Percentiles rank a stretch among this genome's conserved stretches.
These are phyloP conservation scores for Corynascus novoguineensis DNA, from an alignment of 495 filamentous ascomycete genomes.

Conservation along the genomic window DNA sequence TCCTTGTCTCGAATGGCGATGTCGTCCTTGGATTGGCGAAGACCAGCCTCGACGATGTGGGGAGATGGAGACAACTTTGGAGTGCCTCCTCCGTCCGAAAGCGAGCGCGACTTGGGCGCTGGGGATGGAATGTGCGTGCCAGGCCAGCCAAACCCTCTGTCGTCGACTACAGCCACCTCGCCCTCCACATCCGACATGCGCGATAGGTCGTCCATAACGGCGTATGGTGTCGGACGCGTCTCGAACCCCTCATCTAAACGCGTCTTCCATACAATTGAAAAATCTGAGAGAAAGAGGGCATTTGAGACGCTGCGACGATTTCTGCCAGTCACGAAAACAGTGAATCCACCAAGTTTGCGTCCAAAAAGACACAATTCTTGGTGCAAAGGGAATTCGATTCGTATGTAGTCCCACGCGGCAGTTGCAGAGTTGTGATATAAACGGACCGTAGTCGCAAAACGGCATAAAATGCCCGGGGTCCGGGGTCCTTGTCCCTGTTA, in stretches of 20 bases:
- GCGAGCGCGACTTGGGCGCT: slow-evolving; percentile 39
- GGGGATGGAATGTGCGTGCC: slow-evolving; percentile 9
- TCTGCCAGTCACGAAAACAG: background rate
- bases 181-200: slow-evolving; percentile 27
- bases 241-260: background rate
- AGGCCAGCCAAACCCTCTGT: background rate
- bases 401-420: too few relatives aligned
- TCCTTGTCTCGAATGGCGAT: slow-evolving; percentile 46
- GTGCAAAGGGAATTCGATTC: too few relatives aligned
- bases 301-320: too few relatives aligned
- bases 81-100: slow-evolving; percentile 48
- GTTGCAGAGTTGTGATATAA: too few relatives aligned
- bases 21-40: slow-evolving; percentile 74
- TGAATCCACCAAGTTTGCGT: background rate
- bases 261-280: background rate
- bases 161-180: slow-evolving; percentile 19
- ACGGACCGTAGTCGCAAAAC: too few relatives aligned
- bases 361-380: background rate
- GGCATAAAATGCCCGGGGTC: too few relatives aligned
- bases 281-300: background rate
- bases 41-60: slow-evolving; percentile 52
- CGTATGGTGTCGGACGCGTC: background rate
- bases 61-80: slow-evolving; percentile 61
- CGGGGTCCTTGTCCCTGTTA: too few relatives aligned
- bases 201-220: slow-evolving; percentile 21